Conservation (phyloP, 345 rosid species). For the Raphanus sativus region DNA sequence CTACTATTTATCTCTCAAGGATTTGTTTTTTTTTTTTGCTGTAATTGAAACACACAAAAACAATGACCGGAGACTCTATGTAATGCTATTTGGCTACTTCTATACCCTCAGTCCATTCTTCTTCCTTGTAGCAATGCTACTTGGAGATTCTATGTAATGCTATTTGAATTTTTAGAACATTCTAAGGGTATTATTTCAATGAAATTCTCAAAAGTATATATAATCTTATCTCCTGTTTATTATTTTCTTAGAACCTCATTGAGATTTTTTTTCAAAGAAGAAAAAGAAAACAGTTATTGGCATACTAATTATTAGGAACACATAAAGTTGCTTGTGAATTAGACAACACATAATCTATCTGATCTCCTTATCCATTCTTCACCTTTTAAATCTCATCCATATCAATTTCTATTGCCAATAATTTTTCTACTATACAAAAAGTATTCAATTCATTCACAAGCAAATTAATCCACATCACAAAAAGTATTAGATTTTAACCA, state of each 20-base stretch:
- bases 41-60: background rate
- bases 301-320: constrained; percentile 32
- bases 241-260: background rate
- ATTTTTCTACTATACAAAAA: background rate
- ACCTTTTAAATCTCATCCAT: constrained; percentile 57
- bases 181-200: background rate
- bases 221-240: background rate
- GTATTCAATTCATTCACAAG: background rate
- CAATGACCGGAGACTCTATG: constrained; percentile 17
- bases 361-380: constrained; percentile 42
- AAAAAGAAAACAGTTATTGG: background rate
- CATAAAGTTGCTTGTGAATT: constrained; percentile 41
- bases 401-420: background rate
- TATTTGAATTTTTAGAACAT: background rate
- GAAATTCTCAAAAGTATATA: background rate
- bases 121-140: background rate
- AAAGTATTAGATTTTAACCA: background rate
- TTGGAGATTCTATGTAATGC: constrained; percentile 20
- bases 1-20: background rate
- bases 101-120: constrained; percentile 29
- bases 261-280: too few relatives aligned
- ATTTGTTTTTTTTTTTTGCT: constrained; percentile 20
- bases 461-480: background rate
- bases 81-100: constrained; percentile 2
- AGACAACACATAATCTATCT: constrained; percentile 33